Evolutionary conservation across 805 yeast species (phyloP).

Genomic region (Nematodospora valgi): DNA sequence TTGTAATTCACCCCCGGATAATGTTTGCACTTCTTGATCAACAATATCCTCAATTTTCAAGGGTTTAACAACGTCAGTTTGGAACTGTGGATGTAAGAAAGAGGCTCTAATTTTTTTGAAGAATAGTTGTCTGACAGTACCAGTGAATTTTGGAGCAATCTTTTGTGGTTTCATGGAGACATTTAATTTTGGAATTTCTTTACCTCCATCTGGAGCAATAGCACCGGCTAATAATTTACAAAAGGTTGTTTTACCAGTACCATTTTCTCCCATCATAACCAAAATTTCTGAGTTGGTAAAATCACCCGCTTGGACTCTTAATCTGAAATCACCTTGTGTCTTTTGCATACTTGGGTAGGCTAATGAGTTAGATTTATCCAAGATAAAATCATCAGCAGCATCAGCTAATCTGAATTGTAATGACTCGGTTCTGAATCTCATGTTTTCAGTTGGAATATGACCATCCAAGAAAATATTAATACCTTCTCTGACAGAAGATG

Average conservation of each 20-base stretch:
- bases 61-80: slow-evolving; percentile 96
- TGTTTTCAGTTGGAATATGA: slow-evolving; percentile 93
- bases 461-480: slow-evolving; percentile 98
- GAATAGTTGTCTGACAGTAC: slow-evolving; percentile 97
- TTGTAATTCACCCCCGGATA: slow-evolving; percentile 99
- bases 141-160: slow-evolving; percentile 97
- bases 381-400: slow-evolving; percentile 71
- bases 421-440: slow-evolving; percentile 95
- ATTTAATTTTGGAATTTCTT: slow-evolving; percentile 79
- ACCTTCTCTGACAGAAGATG: slow-evolving; percentile 97
- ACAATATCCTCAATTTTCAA: slow-evolving; percentile 88
- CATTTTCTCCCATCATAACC: slow-evolving; percentile 99
- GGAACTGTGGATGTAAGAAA: slow-evolving; percentile 95
- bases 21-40: slow-evolving; percentile 95
- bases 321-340: slow-evolving; percentile 95
- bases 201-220: slow-evolving; percentile 77
- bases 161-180: slow-evolving; percentile 99
- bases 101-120: slow-evolving; percentile 94
- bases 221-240: slow-evolving; percentile 95
- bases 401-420: slow-evolving; percentile 91
- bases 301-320: slow-evolving; percentile 79
- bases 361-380: slow-evolving; percentile 78
- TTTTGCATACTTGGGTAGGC: slow-evolving; percentile 78
- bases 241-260: slow-evolving; percentile 98
- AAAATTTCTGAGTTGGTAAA: slow-evolving; percentile 95